A percentile compares a stretch with the other conserved stretches of the same genome.
Conservation (phyloP, 108 stramenopile genomes). For the Cyclotella cryptica region DNA sequence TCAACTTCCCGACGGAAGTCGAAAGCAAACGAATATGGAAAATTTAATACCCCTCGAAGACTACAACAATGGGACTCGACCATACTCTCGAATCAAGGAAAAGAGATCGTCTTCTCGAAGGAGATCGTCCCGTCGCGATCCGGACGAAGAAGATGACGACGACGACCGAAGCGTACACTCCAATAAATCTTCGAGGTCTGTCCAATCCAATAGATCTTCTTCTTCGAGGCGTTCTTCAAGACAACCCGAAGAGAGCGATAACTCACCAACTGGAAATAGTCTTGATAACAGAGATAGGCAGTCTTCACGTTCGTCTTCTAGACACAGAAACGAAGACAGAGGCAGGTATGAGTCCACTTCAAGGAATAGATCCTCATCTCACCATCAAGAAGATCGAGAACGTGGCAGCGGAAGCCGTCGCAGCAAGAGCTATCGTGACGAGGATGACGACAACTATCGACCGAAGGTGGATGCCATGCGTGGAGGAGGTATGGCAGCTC, state of each 20-base stretch:
- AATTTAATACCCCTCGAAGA: slow-evolving; percentile 18
- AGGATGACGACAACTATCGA: slow-evolving; percentile 1
- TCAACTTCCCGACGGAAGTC: slow-evolving; percentile 29
- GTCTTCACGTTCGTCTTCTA: slow-evolving; percentile 4
- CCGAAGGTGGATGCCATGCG: slow-evolving; percentile 22
- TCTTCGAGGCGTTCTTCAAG: slow-evolving; percentile 1
- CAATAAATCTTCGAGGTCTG: not conserved
- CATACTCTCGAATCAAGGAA: slow-evolving; percentile 2
- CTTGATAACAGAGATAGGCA: not conserved
- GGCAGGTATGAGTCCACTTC: not conserved
- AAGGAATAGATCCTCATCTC: not conserved
- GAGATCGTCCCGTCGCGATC: not conserved
- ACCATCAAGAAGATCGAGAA: not conserved
- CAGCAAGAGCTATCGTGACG: not conserved
- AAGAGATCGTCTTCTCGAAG: slow-evolving; percentile 4
- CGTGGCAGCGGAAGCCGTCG: not conserved
- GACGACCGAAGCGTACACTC: slow-evolving; percentile 8
- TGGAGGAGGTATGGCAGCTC: slow-evolving; percentile 2
- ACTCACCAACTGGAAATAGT: not conserved
- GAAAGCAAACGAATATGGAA: slow-evolving; percentile 34
- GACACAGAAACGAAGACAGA: not conserved
- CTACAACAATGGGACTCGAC: slow-evolving; percentile 18
- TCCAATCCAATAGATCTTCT: slow-evolving; percentile 13
- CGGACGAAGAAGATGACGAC: slow-evolving; percentile 9
- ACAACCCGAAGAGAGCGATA: not conserved